A percentile compares a stretch with the other conserved stretches of the same genome.
Evolutionary conservation across 257 asterid genomes (phyloP).

Genomic region (Osmanthus fragrans): DNA sequence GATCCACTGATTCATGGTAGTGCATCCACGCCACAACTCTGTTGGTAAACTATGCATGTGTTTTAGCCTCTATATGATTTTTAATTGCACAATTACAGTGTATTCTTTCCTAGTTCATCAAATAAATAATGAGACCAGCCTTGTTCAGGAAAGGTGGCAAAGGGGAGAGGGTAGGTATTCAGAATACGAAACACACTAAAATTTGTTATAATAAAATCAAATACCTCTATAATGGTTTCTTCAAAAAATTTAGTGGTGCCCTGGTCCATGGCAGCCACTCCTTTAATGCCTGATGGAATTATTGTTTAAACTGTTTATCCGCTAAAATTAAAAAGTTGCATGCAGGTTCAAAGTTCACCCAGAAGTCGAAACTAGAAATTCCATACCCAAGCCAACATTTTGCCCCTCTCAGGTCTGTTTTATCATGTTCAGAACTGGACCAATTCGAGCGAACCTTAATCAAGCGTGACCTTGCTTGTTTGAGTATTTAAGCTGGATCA

Average conservation of each 20-base stretch:
- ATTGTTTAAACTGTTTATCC: not conserved
- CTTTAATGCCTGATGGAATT: not conserved
- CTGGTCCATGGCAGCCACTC: not conserved
- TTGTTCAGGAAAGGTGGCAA: not conserved
- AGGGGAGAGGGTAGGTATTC: not conserved
- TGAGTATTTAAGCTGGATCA: conserved; percentile 8
- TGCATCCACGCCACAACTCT: not conserved
- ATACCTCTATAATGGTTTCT: not conserved
- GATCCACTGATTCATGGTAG: not conserved
- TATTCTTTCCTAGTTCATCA: not conserved
- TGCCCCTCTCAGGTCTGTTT: conserved; percentile 87
- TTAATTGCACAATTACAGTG: not conserved
- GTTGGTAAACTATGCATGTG: not conserved
- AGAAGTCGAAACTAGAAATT: conserved; percentile 88
- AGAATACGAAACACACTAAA: not conserved
- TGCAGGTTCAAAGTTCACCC: conserved; percentile 88
- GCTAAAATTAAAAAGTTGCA: conserved; percentile 24
- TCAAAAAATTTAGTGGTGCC: not conserved
- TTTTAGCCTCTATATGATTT: conserved; percentile 4
- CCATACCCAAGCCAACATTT: conserved; percentile 66
- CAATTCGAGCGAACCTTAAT: conserved; percentile 14
- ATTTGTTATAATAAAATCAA: not conserved
- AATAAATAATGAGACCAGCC: not conserved
- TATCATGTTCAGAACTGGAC: conserved; percentile 11
- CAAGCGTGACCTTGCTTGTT: conserved; percentile 15